Percentiles rank a stretch among this genome's conserved stretches.
Evolutionary conservation across 768 basidiomycete species (phyloP).

Genomic region (Lepiota venenata): DNA sequence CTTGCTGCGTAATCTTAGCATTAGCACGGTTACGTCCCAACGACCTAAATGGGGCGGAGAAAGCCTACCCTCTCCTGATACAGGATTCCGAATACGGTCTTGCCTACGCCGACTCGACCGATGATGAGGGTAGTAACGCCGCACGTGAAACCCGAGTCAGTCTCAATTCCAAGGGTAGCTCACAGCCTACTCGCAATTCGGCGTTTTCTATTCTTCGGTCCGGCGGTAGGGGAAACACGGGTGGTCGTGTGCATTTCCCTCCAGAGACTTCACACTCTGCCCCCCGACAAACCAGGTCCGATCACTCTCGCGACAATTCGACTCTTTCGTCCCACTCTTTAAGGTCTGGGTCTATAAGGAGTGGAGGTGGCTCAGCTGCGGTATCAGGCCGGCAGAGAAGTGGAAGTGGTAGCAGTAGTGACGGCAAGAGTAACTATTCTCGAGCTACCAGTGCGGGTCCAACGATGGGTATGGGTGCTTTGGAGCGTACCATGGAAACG

Average conservation of each 20-base stretch:
- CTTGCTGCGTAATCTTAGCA: constrained; percentile 12
- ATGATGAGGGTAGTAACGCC: constrained; percentile 32
- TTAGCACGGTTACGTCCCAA: constrained; percentile 15
- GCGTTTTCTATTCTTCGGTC: constrained; percentile 12
- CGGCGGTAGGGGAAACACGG: constrained; percentile 8
- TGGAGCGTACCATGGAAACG: constrained; percentile 16
- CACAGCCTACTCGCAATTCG: not conserved
- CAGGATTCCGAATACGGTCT: constrained; percentile 43
- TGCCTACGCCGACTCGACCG: constrained; percentile 49
- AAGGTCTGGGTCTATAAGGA: constrained; percentile 4
- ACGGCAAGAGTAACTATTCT: constrained; percentile 28
- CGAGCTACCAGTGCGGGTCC: constrained; percentile 19
- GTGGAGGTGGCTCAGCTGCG: constrained; percentile 30
- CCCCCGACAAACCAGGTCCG: not conserved
- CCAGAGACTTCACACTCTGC: not conserved
- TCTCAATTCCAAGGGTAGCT: constrained; percentile 4
- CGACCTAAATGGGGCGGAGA: not conserved
- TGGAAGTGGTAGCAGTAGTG: constrained; percentile 25
- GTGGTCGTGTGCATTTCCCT: constrained; percentile 5
- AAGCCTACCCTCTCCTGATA: constrained; percentile 29
- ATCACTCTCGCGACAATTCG: constrained; percentile 20
- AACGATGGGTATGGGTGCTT: constrained; percentile 3
- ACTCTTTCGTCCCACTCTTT: constrained; percentile 25
- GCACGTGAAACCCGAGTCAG: too few relatives aligned
- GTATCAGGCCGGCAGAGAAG: constrained; percentile 25